Conservation (phyloP, 2,329 filamentous ascomycete genomes). For the Phyllachora maydis region DNA sequence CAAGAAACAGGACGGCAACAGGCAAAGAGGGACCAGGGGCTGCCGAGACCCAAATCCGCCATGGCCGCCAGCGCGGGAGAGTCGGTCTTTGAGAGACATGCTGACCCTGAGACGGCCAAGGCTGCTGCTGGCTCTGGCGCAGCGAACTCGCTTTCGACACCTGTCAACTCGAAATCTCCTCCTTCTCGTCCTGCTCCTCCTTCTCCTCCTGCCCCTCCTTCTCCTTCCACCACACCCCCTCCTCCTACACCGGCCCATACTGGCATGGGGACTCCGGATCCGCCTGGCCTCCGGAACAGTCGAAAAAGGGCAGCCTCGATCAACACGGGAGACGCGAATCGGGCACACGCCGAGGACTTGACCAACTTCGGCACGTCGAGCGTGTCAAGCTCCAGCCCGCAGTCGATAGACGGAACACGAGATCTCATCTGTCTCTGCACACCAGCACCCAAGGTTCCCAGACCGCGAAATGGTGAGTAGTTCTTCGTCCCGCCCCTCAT, state of each 20-base stretch:
- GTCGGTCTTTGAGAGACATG: too few species aligned
- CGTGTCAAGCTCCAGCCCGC: constrained; percentile 6
- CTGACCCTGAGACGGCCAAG: too few species aligned
- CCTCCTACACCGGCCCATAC: background rate
- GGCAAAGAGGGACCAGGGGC: too few species aligned
- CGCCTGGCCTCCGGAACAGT: constrained; percentile 5
- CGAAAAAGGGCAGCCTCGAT: constrained; percentile 24
- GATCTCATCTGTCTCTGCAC: constrained; percentile 34
- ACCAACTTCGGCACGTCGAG: constrained; percentile 14
- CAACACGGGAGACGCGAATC: constrained; percentile 21
- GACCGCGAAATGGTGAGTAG: constrained; percentile 35
- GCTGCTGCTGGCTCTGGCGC: too few species aligned
- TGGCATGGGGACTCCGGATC: background rate
- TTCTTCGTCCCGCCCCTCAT: too few species aligned
- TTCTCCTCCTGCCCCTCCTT: too few species aligned
- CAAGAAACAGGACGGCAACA: too few species aligned
- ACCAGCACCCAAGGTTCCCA: constrained; percentile 33
- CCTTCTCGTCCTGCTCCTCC: too few species aligned
- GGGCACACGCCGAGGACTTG: constrained; percentile 12
- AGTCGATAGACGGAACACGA: constrained; percentile 1
- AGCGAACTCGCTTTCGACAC: too few species aligned
- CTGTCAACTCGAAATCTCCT: too few species aligned
- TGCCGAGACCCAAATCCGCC: too few species aligned
- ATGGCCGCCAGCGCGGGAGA: too few species aligned
- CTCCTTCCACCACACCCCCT: constrained; percentile 1